A percentile compares a stretch with the other conserved stretches of the same genome.
phyloP scores from a whole-genome alignment of 2,329 filamentous ascomycete species.

The Colletotrichum sp. region DNA sequence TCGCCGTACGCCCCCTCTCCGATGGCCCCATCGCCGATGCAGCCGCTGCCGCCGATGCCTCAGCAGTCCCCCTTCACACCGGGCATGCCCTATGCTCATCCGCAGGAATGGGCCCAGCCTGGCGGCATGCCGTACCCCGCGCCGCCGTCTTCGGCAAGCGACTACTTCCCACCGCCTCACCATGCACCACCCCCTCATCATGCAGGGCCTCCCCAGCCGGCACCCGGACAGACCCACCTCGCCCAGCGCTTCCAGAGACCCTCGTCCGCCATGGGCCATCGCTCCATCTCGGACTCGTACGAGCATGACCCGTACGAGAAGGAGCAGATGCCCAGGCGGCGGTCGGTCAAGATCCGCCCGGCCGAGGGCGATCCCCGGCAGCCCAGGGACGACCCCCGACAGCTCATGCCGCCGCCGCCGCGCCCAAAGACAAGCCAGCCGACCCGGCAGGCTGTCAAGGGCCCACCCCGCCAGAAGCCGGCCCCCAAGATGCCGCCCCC shows the following conservation, averaged over 20 bases:
- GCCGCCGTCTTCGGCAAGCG: not conserved
- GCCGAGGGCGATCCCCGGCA: conserved; percentile 46
- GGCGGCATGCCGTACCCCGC: conserved; percentile 5
- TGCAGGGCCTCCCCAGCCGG: conserved; percentile 6
- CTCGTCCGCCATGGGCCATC: conserved; percentile 46
- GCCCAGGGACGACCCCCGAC: conserved; percentile 47
- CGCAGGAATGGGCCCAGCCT: not conserved
- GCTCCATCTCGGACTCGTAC: conserved; percentile 33
- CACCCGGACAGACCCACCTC: conserved; percentile 24
- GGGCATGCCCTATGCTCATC: not conserved
- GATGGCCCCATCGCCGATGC: not conserved
- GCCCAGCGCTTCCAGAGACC: conserved; percentile 29
- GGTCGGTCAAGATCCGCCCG: conserved; percentile 46
- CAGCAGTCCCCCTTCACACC: conserved; percentile 8
- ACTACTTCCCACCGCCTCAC: conserved; percentile 18
- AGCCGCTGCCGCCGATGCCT: not conserved
- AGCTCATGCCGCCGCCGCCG: conserved; percentile 51
- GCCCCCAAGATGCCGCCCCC: conserved; percentile 22
- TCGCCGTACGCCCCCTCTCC: not conserved
- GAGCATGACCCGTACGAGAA: conserved; percentile 45
- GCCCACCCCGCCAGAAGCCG: conserved; percentile 24
- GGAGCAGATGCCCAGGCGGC: conserved; percentile 42
- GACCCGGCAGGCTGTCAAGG: conserved; percentile 28
- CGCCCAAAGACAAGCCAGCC: conserved; percentile 25
- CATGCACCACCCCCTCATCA: conserved; percentile 13